Conservation (phyloP, 192 early-diverging fungal genomes). For the Podochytrium sp. region DNA sequence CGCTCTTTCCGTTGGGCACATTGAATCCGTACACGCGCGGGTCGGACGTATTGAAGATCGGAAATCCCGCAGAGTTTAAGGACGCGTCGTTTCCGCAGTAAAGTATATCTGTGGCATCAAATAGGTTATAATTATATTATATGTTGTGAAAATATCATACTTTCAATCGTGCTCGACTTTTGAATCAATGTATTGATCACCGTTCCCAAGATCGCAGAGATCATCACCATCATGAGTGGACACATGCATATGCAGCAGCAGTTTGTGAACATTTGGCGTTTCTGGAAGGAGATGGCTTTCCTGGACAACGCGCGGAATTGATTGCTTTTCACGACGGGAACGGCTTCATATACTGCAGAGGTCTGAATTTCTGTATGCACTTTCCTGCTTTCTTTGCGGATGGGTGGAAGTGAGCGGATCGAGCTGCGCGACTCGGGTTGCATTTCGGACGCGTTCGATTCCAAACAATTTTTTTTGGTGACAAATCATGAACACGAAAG, state of each 20-base stretch:
- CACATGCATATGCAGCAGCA: slow-evolving; percentile 46
- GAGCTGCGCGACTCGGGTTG: no score
- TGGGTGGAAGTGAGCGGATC: no score
- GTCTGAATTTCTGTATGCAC: no score
- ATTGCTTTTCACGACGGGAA: background rate
- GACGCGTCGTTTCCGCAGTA: slow-evolving; percentile 44
- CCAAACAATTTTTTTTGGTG: no score
- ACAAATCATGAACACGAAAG: no score
- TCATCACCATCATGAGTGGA: slow-evolving; percentile 69
- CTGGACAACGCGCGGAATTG: slow-evolving; percentile 41
- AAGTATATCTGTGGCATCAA: slow-evolving; percentile 31
- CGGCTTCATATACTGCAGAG: no score
- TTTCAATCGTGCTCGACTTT: slow-evolving; percentile 37
- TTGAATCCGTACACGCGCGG: slow-evolving; percentile 10
- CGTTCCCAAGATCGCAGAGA: slow-evolving; percentile 59
- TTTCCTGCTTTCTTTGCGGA: no score
- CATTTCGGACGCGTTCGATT: no score
- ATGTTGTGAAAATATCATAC: background rate
- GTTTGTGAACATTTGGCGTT: slow-evolving; percentile 30
- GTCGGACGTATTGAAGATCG: slow-evolving; percentile 37
- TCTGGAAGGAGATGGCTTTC: slow-evolving; percentile 21
- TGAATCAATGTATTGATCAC: slow-evolving; percentile 57
- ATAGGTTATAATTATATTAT: no score
- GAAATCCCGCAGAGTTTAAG: slow-evolving; percentile 35
- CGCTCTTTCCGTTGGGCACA: background rate